phyloP scores from a whole-genome alignment of 495 filamentous ascomycete genomes.

The Bacidia gigantensis region DNA sequence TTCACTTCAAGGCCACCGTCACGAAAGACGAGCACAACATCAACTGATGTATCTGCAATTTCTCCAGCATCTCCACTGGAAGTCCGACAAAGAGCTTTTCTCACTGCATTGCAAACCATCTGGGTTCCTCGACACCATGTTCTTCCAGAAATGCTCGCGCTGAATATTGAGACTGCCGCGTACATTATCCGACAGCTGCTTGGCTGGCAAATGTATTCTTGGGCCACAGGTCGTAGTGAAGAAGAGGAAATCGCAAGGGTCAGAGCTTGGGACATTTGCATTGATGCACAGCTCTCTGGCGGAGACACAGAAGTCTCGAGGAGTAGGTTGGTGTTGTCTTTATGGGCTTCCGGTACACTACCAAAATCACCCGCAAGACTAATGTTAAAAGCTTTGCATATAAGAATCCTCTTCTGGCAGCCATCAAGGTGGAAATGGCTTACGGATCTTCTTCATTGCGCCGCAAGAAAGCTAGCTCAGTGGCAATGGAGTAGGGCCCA shows the following conservation, averaged over 20 bases:
- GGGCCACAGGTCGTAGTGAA: slow-evolving; percentile 63
- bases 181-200: slow-evolving; percentile 67
- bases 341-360: slow-evolving; percentile 78
- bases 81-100: slow-evolving; percentile 79
- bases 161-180: slow-evolving; percentile 66
- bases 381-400: slow-evolving; percentile 87
- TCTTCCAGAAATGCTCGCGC: slow-evolving; percentile 67
- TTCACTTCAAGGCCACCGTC: slow-evolving; percentile 41
- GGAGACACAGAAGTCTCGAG: slow-evolving; percentile 84
- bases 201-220: slow-evolving; percentile 60
- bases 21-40: slow-evolving; percentile 16
- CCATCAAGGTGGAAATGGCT: slow-evolving; percentile 32
- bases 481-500: slow-evolving; percentile 73
- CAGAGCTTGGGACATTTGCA: slow-evolving; percentile 88
- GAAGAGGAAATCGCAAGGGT: slow-evolving; percentile 77
- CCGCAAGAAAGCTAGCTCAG: slow-evolving; percentile 54
- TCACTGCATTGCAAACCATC: slow-evolving; percentile 86
- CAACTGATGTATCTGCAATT: slow-evolving; percentile 30
- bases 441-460: slow-evolving; percentile 37
- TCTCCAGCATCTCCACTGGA: slow-evolving; percentile 72
- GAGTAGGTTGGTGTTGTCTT: slow-evolving; percentile 70
- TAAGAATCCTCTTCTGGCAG: slow-evolving; percentile 76
- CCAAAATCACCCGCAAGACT: slow-evolving; percentile 70
- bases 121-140: slow-evolving; percentile 86
- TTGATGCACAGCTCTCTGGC: slow-evolving; percentile 90